These are phyloP conservation scores for Populus pruinosa DNA, from an alignment of 345 rosid genomes.

Conservation along the genomic window DNA sequence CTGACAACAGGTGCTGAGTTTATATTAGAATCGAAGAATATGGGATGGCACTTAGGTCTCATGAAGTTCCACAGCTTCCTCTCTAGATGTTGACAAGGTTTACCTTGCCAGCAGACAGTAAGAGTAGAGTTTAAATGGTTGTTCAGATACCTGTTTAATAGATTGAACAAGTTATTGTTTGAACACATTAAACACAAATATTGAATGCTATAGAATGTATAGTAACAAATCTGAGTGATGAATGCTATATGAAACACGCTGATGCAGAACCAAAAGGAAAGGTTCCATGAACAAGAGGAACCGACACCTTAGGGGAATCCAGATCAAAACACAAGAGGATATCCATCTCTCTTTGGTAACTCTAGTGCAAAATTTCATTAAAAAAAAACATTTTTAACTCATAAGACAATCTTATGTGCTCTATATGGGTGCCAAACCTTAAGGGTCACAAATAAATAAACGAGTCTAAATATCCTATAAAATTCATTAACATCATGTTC, in stretches of 20 bases:
- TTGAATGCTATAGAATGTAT: neutral
- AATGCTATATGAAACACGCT: neutral
- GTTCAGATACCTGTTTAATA: conserved; percentile 56
- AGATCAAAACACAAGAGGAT: neutral
- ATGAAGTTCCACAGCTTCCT: conserved; percentile 47
- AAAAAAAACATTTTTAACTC: neutral
- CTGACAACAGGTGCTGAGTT: conserved; percentile 61
- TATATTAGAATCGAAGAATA: conserved; percentile 73
- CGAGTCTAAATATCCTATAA: neutral
- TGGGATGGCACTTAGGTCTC: conserved; percentile 75
- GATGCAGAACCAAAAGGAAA: neutral
- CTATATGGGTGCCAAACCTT: neutral
- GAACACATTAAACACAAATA: neutral
- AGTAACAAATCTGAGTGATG: neutral
- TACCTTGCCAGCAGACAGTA: conserved; percentile 55
- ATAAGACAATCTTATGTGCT: neutral
- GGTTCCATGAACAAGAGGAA: neutral
- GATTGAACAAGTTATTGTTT: neutral
- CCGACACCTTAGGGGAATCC: neutral
- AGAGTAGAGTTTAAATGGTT: conserved; percentile 61
- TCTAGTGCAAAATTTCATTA: neutral
- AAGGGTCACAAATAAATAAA: neutral
- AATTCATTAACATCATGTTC: neutral
- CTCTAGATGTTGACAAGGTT: conserved; percentile 43
- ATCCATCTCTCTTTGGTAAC: neutral